These are phyloP conservation scores for Calonectria multiphialidica DNA, from an alignment of 2,329 filamentous ascomycete genomes.

Conservation along the genomic window DNA sequence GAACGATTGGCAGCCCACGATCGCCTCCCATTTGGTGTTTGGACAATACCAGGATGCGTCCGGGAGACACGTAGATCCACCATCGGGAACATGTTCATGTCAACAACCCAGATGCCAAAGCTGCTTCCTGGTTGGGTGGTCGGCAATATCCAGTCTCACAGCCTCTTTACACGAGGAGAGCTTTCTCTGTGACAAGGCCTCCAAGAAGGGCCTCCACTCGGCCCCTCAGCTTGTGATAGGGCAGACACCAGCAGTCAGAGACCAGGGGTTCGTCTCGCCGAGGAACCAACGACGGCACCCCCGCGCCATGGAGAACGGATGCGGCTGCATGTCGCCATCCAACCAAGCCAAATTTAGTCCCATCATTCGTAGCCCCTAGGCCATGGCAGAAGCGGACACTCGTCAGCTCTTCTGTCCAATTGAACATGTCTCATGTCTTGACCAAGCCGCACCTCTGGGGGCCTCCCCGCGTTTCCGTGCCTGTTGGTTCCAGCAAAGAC, in stretches of 20 bases:
- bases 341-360: conserved; percentile 34
- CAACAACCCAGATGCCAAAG: conserved; percentile 32
- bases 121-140: conserved; percentile 40
- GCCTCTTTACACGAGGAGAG: conserved; percentile 28
- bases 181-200: conserved; percentile 24
- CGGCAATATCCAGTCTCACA: conserved; percentile 36
- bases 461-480: conserved; percentile 28
- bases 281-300: conserved; percentile 38
- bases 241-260: conserved; percentile 19
- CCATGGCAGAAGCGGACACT: conserved; percentile 13
- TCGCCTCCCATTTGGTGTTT: not conserved
- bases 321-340: conserved; percentile 27
- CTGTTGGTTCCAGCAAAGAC: conserved; percentile 16
- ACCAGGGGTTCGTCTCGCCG: conserved; percentile 33
- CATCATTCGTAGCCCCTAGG: conserved; percentile 25
- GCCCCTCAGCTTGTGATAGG: conserved; percentile 28
- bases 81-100: conserved; percentile 36
- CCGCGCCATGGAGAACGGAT: conserved; percentile 39
- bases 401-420: conserved; percentile 30
- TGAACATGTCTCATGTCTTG: conserved; percentile 25
- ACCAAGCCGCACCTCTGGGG: conserved; percentile 29
- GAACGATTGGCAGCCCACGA: not conserved
- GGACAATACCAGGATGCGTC: conserved; percentile 28
- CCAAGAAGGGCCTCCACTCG: conserved; percentile 7
- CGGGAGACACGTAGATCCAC: conserved; percentile 35